Base-by-base conservation (phyloP, 139 green algal species). In the Pleodorina starrii region DNA sequence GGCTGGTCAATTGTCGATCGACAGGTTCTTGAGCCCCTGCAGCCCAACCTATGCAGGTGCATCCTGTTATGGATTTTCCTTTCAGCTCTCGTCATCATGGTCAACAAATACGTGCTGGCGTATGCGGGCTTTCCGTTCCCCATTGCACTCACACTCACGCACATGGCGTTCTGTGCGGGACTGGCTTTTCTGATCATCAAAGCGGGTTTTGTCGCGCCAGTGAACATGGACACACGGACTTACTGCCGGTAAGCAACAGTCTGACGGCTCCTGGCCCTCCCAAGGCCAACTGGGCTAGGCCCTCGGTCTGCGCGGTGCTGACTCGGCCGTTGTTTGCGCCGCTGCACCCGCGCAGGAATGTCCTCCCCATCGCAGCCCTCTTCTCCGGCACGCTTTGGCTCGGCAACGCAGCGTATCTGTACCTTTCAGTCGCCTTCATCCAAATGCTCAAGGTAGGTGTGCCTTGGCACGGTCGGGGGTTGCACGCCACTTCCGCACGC, bases 391-490 rank as follows among this genome's bases (percentile, higher is more conserved):
- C 91, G 12, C 91, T 99, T 32, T 99, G 97, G 97, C 91, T 99
- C 42, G 95, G 93, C 83, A 99, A 99, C 90, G 95, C 97, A 3
- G 96, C 97, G 1, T 99, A 99, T 93, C 86, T 99, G 21, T 99
- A 99, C 93, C 93, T 99, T 12, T 95, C 88, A 23, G 96, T 99
- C 6, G 95, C 96, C 4, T 99, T 99, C 91, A 99, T 99, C 63
- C 97, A 99, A 89, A 99, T 99, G 97, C 86, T 98, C 76, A 99
- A 99, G 95, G 91, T 90, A 73, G 95, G 91, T 90, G 35, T 42
- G 54, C 2, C 7, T 66, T 66, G 25, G 54, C 54, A 66, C 29
- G 54, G 7, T 7, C 54, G n/a, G n/a, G n/a, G n/a, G n/a, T n/a
- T n/a, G n/a, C n/a, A n/a, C n/a, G n/a, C n/a, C n/a, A n/a, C n/a